Evolutionary conservation across 169 alveolate species (phyloP).

Genomic region (Plasmodium relictum): DNA sequence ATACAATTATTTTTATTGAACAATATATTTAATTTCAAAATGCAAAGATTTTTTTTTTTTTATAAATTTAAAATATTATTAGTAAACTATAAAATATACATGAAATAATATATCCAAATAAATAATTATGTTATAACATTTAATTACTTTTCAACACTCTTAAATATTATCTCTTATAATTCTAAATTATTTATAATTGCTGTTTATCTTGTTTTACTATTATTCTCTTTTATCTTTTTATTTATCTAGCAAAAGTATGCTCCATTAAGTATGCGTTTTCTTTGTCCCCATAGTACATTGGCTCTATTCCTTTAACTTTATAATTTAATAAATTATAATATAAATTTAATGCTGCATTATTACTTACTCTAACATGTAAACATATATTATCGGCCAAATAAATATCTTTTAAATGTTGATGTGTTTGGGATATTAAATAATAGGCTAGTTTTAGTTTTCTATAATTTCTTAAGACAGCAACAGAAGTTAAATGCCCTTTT

Average conservation of each 20-base stretch:
- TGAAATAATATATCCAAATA: too few relatives aligned
- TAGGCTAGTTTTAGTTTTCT: constrained; percentile 82
- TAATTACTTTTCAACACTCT: too few relatives aligned
- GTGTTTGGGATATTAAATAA: constrained; percentile 81
- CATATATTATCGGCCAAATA: constrained; percentile 77
- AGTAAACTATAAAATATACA: too few relatives aligned
- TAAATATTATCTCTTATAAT: too few relatives aligned
- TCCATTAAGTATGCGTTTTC: constrained; percentile 88
- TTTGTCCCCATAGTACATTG: constrained; percentile 82
- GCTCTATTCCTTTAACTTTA: constrained; percentile 81
- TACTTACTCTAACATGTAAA: constrained; percentile 82
- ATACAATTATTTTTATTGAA: too few relatives aligned
- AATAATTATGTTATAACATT: too few relatives aligned
- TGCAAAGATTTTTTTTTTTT: too few relatives aligned
- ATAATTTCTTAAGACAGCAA: constrained; percentile 84
- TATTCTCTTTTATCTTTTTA: neutral
- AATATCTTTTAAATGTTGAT: constrained; percentile 61
- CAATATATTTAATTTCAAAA: too few relatives aligned
- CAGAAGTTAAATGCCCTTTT: constrained; percentile 87
- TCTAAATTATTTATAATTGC: too few relatives aligned
- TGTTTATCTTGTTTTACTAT: too few relatives aligned
- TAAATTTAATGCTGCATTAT: constrained; percentile 83
- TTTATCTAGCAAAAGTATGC: constrained; percentile 46
- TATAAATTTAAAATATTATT: too few relatives aligned
- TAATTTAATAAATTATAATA: constrained; percentile 80